phyloP scores from a whole-genome alignment of 805 yeast species.

The Candida multigemmis region DNA sequence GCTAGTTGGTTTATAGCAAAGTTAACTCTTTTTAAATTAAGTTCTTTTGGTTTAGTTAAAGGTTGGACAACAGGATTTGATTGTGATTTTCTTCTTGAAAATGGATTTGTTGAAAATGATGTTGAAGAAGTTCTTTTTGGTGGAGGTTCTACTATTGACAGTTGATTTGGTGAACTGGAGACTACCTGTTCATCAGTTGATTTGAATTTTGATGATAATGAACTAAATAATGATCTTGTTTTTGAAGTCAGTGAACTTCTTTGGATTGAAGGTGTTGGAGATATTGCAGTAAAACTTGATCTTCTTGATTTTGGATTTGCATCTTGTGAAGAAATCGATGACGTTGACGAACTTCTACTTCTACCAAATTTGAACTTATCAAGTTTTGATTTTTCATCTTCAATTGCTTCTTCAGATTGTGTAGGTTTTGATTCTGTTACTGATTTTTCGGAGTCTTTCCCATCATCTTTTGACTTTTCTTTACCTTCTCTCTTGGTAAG shows the following conservation, averaged over 20 bases:
- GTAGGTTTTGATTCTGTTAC: not conserved
- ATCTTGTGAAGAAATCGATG: constrained; percentile 4
- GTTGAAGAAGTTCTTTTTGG: constrained; percentile 2
- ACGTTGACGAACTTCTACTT: constrained; percentile 15
- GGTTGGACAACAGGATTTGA: not conserved
- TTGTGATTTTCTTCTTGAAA: not conserved
- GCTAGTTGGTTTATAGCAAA: constrained; percentile 70
- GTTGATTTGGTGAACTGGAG: constrained; percentile 3
- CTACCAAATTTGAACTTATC: constrained; percentile 12
- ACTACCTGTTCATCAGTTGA: too few relatives aligned
- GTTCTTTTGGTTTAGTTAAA: constrained; percentile 7
- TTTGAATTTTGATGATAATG: constrained; percentile 32
- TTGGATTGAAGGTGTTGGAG: constrained; percentile 5
- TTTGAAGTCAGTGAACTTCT: not conserved
- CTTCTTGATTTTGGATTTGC: constrained; percentile 4
- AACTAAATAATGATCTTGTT: constrained; percentile 20
- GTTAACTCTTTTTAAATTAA: constrained; percentile 53
- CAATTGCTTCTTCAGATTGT: not conserved
- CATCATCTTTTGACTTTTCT: constrained; percentile 1
- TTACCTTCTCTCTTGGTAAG: constrained; percentile 27
- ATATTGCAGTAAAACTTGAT: constrained; percentile 4
- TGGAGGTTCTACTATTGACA: constrained; percentile 2
- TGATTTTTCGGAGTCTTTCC: not conserved
- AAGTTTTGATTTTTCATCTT: constrained; percentile 4
- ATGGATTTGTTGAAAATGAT: not conserved